Evolutionary conservation across 768 basidiomycete species (phyloP), one percentile per base, ranked within the genome.

Genomic region (Dioszegia crocea): DNA sequence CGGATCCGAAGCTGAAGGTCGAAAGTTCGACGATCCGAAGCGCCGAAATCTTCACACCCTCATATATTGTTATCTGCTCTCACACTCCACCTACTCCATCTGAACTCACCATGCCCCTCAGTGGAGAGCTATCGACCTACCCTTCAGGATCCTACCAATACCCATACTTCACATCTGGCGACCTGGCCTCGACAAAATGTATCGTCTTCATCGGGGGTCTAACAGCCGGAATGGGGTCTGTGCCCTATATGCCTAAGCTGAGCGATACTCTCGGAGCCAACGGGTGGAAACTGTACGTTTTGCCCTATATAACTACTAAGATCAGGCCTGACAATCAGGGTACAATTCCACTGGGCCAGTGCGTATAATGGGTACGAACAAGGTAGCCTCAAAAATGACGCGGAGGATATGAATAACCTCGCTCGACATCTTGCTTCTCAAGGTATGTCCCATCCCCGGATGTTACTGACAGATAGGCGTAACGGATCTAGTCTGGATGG

Each of bases 161-260:
- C 50, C 62, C 71, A 21, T 61, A 62, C 43, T 71, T 74, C 58
- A 63, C 65, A 14, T 65, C 67, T 1, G 72, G 72, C 29, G 67
- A 67, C 45, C 30, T 64, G 5, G 39, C 44, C 2, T 61, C 69
- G 11, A 36, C 43, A 12, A 63, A 51, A 56, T 66, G 65, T 8
- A 60, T 76, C 19, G 46, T 70, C 17, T 70, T 76, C 58, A 65
- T 76, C 19, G 73, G 73, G 6, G 75, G 75, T 10, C 45, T 76
- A 40, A 61, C 59, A 2, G 68, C 73, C 49, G 72, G 73, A 10
- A 39, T 76, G n/a, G 61, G 64, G 1, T 56, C 54, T 53, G 65
- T 68, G 9, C 50, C 59, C 9, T 76, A 66, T 55, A 29, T 56
- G 8, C 38, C 52, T 17, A 33, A 29, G 16, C 45, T 76, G n/a